Conservation (phyloP, 352 stramenopile species). For the Globisporangium lucens region DNA sequence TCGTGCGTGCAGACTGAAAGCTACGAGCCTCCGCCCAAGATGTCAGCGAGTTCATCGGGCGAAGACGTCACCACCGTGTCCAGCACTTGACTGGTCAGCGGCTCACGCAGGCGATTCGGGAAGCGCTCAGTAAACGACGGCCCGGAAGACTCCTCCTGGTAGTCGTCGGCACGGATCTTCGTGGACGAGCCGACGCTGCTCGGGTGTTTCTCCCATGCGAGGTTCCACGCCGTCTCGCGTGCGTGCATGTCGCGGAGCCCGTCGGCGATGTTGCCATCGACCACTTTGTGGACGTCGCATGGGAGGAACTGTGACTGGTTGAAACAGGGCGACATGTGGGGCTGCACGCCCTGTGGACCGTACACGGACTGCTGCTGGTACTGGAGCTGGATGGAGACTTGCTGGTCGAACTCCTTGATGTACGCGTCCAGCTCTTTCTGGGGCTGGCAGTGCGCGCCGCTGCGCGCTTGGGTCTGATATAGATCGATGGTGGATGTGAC, state of each 20-base stretch:
- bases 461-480: constrained; percentile 37
- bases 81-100: constrained; percentile 18
- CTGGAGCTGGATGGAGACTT: constrained; percentile 73
- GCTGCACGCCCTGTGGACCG: constrained; percentile 58
- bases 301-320: constrained; percentile 83
- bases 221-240: constrained; percentile 36
- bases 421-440: constrained; percentile 78
- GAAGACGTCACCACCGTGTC: constrained; percentile 28
- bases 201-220: constrained; percentile 59
- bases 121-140: constrained; percentile 73
- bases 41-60: constrained; percentile 43
- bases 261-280: constrained; percentile 63
- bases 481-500: constrained; percentile 32
- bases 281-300: constrained; percentile 71
- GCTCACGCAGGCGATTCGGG: constrained; percentile 38
- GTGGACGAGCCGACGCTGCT: constrained; percentile 58
- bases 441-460: constrained; percentile 39
- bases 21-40: constrained; percentile 43
- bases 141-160: constrained; percentile 36
- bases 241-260: constrained; percentile 30
- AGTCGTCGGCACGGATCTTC: constrained; percentile 59
- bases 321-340: constrained; percentile 75
- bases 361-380: constrained; percentile 69
- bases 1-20: background rate
- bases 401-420: constrained; percentile 79